Conservation (phyloP, 805 yeast species). For the Wickerhamiella bombiphila region DNA sequence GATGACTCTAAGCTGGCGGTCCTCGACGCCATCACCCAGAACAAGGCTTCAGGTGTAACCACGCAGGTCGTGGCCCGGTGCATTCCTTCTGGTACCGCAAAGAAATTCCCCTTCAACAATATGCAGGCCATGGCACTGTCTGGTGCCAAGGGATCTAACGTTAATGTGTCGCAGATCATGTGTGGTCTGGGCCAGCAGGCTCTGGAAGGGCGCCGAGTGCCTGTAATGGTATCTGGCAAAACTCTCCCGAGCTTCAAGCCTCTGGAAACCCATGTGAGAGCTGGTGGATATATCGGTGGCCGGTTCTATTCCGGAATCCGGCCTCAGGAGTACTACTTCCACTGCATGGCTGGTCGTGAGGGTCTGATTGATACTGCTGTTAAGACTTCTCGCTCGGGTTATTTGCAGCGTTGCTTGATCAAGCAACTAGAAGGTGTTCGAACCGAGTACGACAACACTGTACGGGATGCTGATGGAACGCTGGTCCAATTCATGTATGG, state of each 20-base stretch:
- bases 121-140: conserved; percentile 99
- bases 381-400: conserved; percentile 95
- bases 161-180: conserved; percentile 98
- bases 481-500: conserved; percentile 92
- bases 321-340: conserved; percentile 99
- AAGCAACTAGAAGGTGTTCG: conserved; percentile 97
- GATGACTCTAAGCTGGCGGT: conserved; percentile 87
- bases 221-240: conserved; percentile 97
- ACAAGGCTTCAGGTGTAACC: conserved; percentile 81
- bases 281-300: conserved; percentile 96
- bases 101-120: conserved; percentile 84
- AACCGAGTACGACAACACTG: conserved; percentile 84
- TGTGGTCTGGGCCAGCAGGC: conserved; percentile 98
- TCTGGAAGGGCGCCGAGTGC: conserved; percentile 97
- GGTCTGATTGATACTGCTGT: conserved; percentile 99
- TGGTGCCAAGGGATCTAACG: conserved; percentile 98
- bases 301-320: conserved; percentile 95
- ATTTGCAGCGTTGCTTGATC: conserved; percentile 94
- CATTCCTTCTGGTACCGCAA: conserved; percentile 94
- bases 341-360: conserved; percentile 99
- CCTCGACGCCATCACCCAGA: conserved; percentile 88
- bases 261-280: conserved; percentile 90
- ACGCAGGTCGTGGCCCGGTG: conserved; percentile 89
- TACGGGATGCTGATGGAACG: conserved; percentile 90
- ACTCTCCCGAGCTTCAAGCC: conserved; percentile 94